Percentiles rank a stretch among this genome's conserved stretches.
phyloP scores from a whole-genome alignment of 1,139 yeast genomes.

The Sugiyamaella grinbergsii region DNA sequence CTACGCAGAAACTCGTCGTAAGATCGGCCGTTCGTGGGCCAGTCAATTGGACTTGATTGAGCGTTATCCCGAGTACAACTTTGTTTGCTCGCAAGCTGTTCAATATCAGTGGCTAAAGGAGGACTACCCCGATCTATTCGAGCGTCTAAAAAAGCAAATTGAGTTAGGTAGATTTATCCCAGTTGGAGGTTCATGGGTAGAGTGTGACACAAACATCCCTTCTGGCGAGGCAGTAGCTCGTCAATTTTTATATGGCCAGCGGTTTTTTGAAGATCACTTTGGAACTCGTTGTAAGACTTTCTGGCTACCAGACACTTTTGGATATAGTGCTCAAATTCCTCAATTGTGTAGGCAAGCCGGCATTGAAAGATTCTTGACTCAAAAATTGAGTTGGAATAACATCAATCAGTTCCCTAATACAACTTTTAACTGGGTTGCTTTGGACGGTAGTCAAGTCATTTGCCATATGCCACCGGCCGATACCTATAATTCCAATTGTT shows the following conservation, averaged over 20 bases:
- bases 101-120: constrained; percentile 87
- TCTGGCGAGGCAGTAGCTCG: constrained; percentile 86
- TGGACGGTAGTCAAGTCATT: constrained; percentile 87
- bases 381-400: constrained; percentile 92
- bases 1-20: constrained; percentile 88
- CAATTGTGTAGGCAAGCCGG: constrained; percentile 85
- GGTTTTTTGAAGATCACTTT: constrained; percentile 75
- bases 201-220: constrained; percentile 92
- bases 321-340: constrained; percentile 91
- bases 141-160: constrained; percentile 63
- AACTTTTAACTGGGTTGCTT: constrained; percentile 93
- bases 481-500: constrained; percentile 89
- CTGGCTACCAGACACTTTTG: constrained; percentile 97
- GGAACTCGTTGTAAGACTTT: constrained; percentile 63
- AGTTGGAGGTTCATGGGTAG: constrained; percentile 97
- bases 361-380: constrained; percentile 80
- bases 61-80: constrained; percentile 85
- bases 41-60: constrained; percentile 83
- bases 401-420: constrained; percentile 85
- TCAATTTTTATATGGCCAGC: constrained; percentile 88
- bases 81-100: constrained; percentile 94
- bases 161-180: constrained; percentile 78
- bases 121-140: constrained; percentile 79
- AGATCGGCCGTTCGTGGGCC: constrained; percentile 91
- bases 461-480: constrained; percentile 99